phyloP scores from a whole-genome alignment of 345 rosid species.

The Rhizophora mangle region DNA sequence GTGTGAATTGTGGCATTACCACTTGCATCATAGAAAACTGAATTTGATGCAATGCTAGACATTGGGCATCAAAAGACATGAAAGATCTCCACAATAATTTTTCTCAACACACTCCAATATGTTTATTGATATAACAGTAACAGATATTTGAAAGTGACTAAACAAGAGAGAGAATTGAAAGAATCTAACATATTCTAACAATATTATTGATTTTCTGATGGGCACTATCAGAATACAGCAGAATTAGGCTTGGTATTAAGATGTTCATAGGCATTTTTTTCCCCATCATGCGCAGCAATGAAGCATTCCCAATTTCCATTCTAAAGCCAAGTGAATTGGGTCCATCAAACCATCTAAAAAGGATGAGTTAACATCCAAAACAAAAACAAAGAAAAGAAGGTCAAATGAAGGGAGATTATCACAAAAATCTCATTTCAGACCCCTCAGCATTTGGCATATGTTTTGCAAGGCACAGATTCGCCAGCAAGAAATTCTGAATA shows the following conservation, averaged over 20 bases:
- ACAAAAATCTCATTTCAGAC: neutral
- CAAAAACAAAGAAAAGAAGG: neutral
- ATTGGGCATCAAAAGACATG: neutral
- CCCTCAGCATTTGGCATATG: neutral
- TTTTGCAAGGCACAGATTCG: no score
- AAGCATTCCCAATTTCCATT: no score
- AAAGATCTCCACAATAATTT: neutral
- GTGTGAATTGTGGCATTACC: neutral
- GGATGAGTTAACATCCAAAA: neutral
- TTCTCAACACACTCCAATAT: neutral
- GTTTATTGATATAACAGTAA: neutral
- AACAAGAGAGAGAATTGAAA: no score
- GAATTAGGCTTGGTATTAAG: neutral
- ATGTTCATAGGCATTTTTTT: no score
- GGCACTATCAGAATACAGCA: conserved; percentile 13
- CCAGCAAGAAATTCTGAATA: neutral
- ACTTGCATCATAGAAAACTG: conserved; percentile 7
- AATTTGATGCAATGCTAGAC: neutral
- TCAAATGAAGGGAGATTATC: neutral
- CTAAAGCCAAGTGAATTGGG: no score
- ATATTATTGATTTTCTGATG: neutral
- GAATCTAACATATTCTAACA: no score
- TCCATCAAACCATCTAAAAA: neutral
- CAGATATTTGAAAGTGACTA: no score
- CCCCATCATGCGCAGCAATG: no score